A percentile compares a stretch with the other conserved stretches of the same genome.
Evolutionary conservation across 2,329 filamentous ascomycete species (phyloP).

Genomic region (Apiospora pterosperma): DNA sequence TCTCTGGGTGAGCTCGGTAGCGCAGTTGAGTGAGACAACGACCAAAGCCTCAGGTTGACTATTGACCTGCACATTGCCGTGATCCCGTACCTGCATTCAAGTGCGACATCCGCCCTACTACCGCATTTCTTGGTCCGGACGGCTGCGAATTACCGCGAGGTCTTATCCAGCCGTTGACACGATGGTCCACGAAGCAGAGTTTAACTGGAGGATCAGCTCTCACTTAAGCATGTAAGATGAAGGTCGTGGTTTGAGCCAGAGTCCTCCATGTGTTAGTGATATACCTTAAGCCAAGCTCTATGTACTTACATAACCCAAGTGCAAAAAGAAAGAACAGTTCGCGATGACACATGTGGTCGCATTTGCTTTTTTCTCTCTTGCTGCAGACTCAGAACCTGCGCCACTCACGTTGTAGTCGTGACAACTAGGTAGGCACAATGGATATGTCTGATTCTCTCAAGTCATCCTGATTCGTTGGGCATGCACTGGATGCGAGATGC

Average conservation of each 20-base stretch:
- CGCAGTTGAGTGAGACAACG: background rate
- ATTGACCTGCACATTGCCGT: background rate
- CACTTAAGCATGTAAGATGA: background rate
- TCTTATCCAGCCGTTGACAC: background rate
- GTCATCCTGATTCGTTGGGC: background rate
- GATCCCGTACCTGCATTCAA: background rate
- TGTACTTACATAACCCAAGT: background rate
- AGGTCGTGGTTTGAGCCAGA: background rate
- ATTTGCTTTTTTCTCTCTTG: background rate
- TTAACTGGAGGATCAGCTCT: background rate
- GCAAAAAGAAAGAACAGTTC: background rate
- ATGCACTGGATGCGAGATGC: too few relatives aligned
- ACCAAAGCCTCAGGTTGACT: background rate
- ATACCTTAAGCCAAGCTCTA: background rate
- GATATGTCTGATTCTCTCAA: background rate
- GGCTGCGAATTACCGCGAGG: background rate
- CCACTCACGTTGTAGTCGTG: background rate
- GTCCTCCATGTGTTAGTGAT: background rate
- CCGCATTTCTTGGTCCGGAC: background rate
- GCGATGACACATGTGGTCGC: background rate
- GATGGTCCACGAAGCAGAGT: background rate
- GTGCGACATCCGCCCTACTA: background rate
- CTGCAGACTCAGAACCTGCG: background rate
- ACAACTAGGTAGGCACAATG: background rate
- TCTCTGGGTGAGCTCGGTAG: background rate